Evolutionary conservation across 2,329 filamentous ascomycete species (phyloP).

Genomic region (Didymella segeticola): DNA sequence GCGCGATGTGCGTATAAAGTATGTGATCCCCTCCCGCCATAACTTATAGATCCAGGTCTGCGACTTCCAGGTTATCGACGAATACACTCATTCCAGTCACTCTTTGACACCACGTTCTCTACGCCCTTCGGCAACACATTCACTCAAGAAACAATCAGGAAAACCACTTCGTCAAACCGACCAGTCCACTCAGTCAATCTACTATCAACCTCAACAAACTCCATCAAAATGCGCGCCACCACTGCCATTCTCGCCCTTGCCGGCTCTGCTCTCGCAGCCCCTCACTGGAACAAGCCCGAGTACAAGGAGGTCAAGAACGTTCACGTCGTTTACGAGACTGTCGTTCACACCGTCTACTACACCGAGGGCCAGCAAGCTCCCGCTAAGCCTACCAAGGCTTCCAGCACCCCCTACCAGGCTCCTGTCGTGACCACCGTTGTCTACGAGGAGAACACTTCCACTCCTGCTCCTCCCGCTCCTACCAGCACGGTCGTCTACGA

Average conservation of each 20-base stretch:
- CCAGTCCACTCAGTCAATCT: conserved; percentile 21
- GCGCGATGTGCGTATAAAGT: conserved; percentile 34
- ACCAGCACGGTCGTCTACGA: neutral
- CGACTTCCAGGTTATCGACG: conserved; percentile 44
- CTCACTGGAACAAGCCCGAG: conserved; percentile 16
- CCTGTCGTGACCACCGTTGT: conserved; percentile 17
- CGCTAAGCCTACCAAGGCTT: conserved; percentile 13
- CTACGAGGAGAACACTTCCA: conserved; percentile 11
- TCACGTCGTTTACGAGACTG: conserved; percentile 37
- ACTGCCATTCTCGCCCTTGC: conserved; percentile 41
- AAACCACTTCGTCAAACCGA: conserved; percentile 26
- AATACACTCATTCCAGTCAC: conserved; percentile 38
- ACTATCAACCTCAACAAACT: conserved; percentile 21
- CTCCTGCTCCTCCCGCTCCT: conserved; percentile 1
- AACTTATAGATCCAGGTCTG: conserved; percentile 37
- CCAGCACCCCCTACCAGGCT: conserved; percentile 9
- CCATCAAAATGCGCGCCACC: conserved; percentile 38
- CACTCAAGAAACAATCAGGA: conserved; percentile 22
- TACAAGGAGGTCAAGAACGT: conserved; percentile 27
- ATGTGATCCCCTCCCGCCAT: conserved; percentile 29
- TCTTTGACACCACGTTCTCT: conserved; percentile 42
- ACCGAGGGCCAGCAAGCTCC: conserved; percentile 23
- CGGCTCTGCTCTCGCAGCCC: conserved; percentile 37
- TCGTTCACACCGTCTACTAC: conserved; percentile 35
- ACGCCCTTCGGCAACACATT: conserved; percentile 39